Percentiles rank a stretch among this genome's conserved stretches.
Evolutionary conservation across 306 rosid genomes (phyloP).

Genomic region (Alnus rubra): DNA sequence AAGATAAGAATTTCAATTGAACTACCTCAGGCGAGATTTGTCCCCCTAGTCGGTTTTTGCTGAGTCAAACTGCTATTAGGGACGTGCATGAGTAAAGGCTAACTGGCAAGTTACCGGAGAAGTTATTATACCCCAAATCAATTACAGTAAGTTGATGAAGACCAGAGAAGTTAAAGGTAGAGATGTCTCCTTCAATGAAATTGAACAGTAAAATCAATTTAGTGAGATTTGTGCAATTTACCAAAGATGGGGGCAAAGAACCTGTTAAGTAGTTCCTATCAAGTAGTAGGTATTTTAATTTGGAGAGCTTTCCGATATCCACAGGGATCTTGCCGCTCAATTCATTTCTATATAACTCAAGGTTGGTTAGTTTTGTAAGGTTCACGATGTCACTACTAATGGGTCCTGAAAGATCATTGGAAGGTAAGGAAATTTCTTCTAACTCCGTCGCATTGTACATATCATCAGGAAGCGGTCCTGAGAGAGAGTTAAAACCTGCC

Average conservation of each 20-base stretch:
- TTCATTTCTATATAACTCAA: background rate
- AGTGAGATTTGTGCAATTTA: constrained; percentile 8
- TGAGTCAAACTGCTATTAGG: background rate
- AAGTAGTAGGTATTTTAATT: background rate
- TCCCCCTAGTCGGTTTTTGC: background rate
- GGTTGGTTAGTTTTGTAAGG: constrained; percentile 6
- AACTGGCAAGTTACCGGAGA: constrained; percentile 7
- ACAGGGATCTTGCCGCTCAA: background rate
- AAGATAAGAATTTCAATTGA: background rate
- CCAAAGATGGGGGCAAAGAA: background rate
- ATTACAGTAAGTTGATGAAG: background rate
- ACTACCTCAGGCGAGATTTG: background rate
- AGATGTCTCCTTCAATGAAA: background rate
- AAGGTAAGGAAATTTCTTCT: constrained; percentile 1
- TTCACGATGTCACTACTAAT: background rate
- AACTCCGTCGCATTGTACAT: background rate
- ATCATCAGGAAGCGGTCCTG: constrained; percentile 13
- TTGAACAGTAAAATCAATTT: background rate
- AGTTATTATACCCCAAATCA: background rate
- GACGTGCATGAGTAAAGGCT: constrained; percentile 11
- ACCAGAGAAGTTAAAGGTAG: background rate
- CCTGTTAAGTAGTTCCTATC: background rate
- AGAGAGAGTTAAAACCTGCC: constrained; percentile 8
- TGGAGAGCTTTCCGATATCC: background rate
- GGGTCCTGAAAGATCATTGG: background rate